Conservation (phyloP, 2,329 filamentous ascomycete species). For the Pseudocercospora musae region DNA sequence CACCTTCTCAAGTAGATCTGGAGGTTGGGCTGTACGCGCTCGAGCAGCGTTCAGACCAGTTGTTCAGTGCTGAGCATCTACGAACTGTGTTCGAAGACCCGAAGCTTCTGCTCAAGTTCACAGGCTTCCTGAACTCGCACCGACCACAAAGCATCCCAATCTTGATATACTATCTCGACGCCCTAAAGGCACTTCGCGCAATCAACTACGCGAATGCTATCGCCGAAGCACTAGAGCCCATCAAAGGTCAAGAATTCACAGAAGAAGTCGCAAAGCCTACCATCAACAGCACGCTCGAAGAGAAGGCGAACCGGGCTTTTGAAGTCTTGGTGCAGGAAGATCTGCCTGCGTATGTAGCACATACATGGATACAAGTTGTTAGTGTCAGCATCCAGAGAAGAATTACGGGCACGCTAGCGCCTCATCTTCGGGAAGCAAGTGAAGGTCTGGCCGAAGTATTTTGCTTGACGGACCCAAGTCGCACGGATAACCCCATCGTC, state of each 20-base stretch:
- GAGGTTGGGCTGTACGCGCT: slow-evolving; percentile 50
- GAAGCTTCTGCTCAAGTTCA: slow-evolving; percentile 62
- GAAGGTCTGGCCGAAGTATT: slow-evolving; percentile 75
- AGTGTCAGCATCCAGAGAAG: slow-evolving; percentile 65
- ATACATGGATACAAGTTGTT: slow-evolving; percentile 67
- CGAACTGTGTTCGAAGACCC: slow-evolving; percentile 63
- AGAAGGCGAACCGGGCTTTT: slow-evolving; percentile 64
- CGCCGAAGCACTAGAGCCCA: slow-evolving; percentile 56
- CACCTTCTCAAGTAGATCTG: slow-evolving; percentile 34
- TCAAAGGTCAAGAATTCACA: slow-evolving; percentile 57
- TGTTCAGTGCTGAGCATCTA: slow-evolving; percentile 66
- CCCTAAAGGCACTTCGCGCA: slow-evolving; percentile 66
- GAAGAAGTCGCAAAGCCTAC: slow-evolving; percentile 51
- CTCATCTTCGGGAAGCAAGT: slow-evolving; percentile 63
- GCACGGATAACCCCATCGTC: slow-evolving; percentile 71
- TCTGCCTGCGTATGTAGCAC: slow-evolving; percentile 67
- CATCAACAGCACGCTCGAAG: slow-evolving; percentile 57
- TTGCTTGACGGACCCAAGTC: slow-evolving; percentile 70
- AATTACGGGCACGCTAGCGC: slow-evolving; percentile 64
- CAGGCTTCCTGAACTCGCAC: slow-evolving; percentile 59
- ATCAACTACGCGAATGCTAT: slow-evolving; percentile 70
- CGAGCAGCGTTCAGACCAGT: slow-evolving; percentile 61
- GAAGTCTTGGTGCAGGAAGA: slow-evolving; percentile 63
- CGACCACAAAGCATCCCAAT: slow-evolving; percentile 62
- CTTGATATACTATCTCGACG: slow-evolving; percentile 69